A percentile compares a stretch with the other conserved stretches of the same genome.
These are phyloP conservation scores for Lipomyces mesembrius DNA, from an alignment of 805 yeast species.

Conservation along the genomic window DNA sequence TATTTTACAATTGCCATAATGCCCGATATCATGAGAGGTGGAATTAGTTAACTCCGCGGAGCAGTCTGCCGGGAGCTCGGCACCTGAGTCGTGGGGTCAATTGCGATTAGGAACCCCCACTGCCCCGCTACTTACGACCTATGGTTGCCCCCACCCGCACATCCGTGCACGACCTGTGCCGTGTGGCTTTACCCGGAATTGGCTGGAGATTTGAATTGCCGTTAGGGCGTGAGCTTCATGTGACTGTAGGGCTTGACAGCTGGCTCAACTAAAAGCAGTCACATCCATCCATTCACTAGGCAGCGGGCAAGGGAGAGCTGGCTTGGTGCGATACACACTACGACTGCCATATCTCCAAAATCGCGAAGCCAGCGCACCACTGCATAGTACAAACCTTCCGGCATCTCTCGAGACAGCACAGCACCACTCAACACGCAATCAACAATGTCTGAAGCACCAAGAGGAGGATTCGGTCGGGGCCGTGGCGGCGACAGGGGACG, in stretches of 20 bases:
- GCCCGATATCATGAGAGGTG: neutral
- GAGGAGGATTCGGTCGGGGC: slow-evolving; percentile 50
- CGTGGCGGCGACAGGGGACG: slow-evolving; percentile 52
- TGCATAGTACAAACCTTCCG: neutral
- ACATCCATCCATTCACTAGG: neutral
- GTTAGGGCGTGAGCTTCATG: neutral
- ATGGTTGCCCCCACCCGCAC: neutral
- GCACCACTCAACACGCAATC: slow-evolving; percentile 6
- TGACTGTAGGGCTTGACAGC: neutral
- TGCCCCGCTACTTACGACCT: neutral
- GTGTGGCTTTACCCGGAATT: no score
- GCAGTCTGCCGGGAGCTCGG: neutral
- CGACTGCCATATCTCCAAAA: neutral
- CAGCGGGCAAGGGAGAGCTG: no score
- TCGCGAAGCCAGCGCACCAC: neutral
- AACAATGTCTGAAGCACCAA: slow-evolving; percentile 45
- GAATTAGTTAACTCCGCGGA: neutral
- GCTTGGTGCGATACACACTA: no score
- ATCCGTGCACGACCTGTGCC: no score
- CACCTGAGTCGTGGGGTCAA: neutral
- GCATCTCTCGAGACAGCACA: slow-evolving; percentile 1
- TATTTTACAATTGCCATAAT: neutral
- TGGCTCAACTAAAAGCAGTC: neutral
- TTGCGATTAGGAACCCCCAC: neutral
- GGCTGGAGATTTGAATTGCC: no score